Base-by-base conservation (phyloP, 2,329 filamentous ascomycete species). In the Intubia oerlemansii region DNA sequence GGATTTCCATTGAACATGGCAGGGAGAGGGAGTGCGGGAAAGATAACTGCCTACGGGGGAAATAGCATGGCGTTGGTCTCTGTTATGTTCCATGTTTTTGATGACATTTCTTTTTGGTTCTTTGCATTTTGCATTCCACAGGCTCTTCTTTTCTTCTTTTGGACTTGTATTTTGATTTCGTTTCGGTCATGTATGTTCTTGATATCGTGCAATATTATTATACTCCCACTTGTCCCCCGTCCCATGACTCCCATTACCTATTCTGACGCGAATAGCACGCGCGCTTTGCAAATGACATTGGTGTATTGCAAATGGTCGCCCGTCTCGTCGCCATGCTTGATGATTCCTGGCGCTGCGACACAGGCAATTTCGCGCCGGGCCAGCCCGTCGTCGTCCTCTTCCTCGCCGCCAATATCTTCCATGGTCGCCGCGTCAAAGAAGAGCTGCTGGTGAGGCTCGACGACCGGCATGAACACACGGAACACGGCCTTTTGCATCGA, bases 1-100 rank as follows among this genome's bases (percentile, higher is more conserved):
- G 0, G 76, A 81, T 38, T 84, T 85, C 46, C 72, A 80, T 44
- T 78, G n/a, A n/a, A n/a, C n/a, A n/a, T n/a, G n/a, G n/a, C n/a
- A n/a, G 29, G 27, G 26, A 24, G 22, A 10, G 38, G 54, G 25
- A 2, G 7, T n/a, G 10, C 8, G 11, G 21, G 10, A 19, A 11
- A 25, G n/a, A 15, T 8, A 12, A n/a, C 14, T 14, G 10, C n/a
- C n/a, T n/a, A 15, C 3, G 12, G 13, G 16, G 24, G 7, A 8
- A 10, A n/a, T n/a, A n/a, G n/a, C n/a, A n/a, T 15, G 26, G 10
- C 18, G 27, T 15, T 11, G 16, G 12, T 17, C 10, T 24, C 7
- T 17, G n/a, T n/a, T n/a, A n/a, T 14, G n/a, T n/a, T 24, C 10
- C 4, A 7, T 7, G 10, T 11, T 7, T 7, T 22, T 11, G 20